Percentiles rank a stretch among this genome's conserved stretches.
Evolutionary conservation across 2,329 filamentous ascomycete genomes (phyloP).

Genomic region (Aspergillus caelatus): DNA sequence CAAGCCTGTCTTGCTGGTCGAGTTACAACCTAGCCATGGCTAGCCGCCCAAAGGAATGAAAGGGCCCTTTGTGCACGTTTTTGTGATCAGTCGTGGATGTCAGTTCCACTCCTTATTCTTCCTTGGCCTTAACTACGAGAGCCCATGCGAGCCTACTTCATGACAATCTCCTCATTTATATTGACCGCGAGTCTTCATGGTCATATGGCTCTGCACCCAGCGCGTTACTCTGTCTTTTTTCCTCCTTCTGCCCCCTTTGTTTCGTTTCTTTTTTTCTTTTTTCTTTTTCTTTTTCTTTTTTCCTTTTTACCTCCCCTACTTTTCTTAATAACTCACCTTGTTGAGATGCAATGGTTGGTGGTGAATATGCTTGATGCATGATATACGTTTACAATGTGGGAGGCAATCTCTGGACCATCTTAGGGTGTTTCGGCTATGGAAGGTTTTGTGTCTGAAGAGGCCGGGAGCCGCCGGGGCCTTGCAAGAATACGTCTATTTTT

Average conservation of each 20-base stretch:
- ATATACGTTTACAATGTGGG: constrained; percentile 22
- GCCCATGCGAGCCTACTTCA: constrained; percentile 20
- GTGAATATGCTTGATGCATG: constrained; percentile 26
- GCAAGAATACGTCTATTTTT: constrained; percentile 18
- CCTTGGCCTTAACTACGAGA: constrained; percentile 12
- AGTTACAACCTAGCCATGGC: neutral
- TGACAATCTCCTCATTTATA: constrained; percentile 23
- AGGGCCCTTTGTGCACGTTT: neutral
- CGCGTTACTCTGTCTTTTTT: constrained; percentile 11
- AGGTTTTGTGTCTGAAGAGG: constrained; percentile 20
- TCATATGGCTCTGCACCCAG: constrained; percentile 13
- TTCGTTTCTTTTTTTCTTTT: constrained; percentile 6
- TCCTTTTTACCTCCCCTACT: neutral
- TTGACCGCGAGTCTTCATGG: constrained; percentile 18
- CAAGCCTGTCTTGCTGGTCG: constrained; percentile 4
- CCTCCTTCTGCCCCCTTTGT: neutral
- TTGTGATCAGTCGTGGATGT: neutral
- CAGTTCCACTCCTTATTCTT: neutral
- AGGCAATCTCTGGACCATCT: constrained; percentile 19
- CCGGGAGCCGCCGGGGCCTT: constrained; percentile 17
- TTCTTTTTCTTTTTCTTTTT: constrained; percentile 7
- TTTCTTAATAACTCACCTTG: constrained; percentile 7
- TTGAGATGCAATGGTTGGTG: constrained; percentile 17
- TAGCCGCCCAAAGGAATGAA: no score
- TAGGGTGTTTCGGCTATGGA: constrained; percentile 24